A percentile compares a stretch with the other conserved stretches of the same genome.
phyloP scores from a whole-genome alignment of 352 stramenopile genomes.

The Thraustochytrium sp. region DNA sequence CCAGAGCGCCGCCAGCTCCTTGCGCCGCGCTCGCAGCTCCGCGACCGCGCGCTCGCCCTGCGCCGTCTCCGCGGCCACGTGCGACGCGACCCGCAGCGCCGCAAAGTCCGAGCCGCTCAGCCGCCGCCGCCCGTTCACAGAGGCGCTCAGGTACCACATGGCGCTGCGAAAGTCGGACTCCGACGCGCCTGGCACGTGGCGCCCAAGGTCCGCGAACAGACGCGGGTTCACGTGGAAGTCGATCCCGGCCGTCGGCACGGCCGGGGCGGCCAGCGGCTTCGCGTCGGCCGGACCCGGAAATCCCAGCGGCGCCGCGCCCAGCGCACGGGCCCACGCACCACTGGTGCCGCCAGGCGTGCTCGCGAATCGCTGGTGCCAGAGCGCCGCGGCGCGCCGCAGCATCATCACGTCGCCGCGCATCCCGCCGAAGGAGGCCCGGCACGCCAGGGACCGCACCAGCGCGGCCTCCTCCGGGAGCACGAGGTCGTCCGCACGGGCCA shows the following conservation, averaged over 20 bases:
- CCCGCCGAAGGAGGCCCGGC: slow-evolving; percentile 59
- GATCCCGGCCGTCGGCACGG: slow-evolving; percentile 14
- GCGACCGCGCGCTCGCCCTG: neutral
- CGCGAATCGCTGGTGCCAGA: slow-evolving; percentile 57
- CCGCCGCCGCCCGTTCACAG: neutral
- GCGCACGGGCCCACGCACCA: neutral
- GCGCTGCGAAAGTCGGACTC: neutral
- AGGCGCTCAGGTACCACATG: slow-evolving; percentile 36
- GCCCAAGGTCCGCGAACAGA: neutral
- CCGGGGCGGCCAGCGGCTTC: neutral
- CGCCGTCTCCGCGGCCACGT: neutral
- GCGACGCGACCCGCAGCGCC: neutral
- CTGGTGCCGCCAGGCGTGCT: neutral
- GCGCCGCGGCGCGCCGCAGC: slow-evolving; percentile 51
- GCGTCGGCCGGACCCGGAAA: too few species aligned
- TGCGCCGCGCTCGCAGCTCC: neutral
- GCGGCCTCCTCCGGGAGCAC: slow-evolving; percentile 43
- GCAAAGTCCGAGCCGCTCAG: neutral
- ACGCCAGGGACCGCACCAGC: slow-evolving; percentile 55
- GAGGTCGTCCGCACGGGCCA: neutral
- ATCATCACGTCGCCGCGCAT: slow-evolving; percentile 63
- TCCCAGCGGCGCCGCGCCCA: neutral
- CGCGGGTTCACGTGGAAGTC: slow-evolving; percentile 22
- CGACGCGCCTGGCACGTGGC: neutral
- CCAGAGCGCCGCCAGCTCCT: neutral